Evolutionary conservation across 2,329 filamentous ascomycete species (phyloP), one percentile per base, ranked within the genome.

Genomic region (Ceratocystis harringtonii): DNA sequence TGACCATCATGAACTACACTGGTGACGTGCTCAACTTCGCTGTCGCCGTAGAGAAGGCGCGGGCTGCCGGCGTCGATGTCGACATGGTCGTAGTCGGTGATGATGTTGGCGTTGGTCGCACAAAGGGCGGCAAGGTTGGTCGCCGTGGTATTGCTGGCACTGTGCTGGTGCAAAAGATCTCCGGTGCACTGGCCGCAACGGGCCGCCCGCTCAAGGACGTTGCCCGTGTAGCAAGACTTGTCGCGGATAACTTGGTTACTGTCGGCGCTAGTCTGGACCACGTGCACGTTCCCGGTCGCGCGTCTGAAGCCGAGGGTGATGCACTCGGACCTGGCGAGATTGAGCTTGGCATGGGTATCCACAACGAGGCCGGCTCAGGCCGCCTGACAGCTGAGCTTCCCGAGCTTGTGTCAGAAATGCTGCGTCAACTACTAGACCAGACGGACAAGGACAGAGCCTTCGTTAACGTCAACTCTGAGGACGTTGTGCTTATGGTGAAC

Each of bases 1-100:
- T 96, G n/a, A 86, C 92, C 5, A 89, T 95, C 36, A 96, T 95
- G 89, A 96, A 96, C 75, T 95, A 95, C 75, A 95, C 90, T 1
- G 89, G 89, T 45, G 89, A 92, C 73, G 84, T 96, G 64, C 81
- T 96, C 70, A 95, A 96, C 76, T 96, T 96, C 73, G 92, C 91
- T 65, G 87, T 96, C 82, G 92, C 87, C 0, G 89, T 94, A 7
- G 92, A 96, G 75, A 96, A 96, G 78, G 91, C 91, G 17, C 86
- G 88, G 67, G 90, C 90, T 1, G 83, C 84, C 0, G 92, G 90
- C 0, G 76, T 90, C 28, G 77, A 84, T 19, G 88, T 89, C 0
- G 89, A 95, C 73, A 95, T 96, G 87, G 85, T 95, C 8, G 88
- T 95, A 7, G 90, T 96, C 6, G 90, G 86, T 5, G 92, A 97